A percentile compares a stretch with the other conserved stretches of the same genome.
Evolutionary conservation across 768 basidiomycete species (phyloP).

Genomic region (Pleurotus salmoneostramineus): DNA sequence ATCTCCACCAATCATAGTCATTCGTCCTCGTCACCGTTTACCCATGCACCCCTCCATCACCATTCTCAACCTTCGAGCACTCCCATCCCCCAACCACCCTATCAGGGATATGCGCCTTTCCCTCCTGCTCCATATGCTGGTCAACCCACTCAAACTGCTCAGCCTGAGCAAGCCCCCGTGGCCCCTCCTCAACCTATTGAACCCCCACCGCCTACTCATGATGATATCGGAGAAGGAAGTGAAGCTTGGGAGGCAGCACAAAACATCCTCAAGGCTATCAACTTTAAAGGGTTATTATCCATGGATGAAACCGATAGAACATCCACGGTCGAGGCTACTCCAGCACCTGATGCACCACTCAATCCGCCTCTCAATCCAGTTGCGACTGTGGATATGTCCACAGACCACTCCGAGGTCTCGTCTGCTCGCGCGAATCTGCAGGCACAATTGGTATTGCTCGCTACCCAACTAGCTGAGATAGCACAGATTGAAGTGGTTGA

Average conservation of each 20-base stretch:
- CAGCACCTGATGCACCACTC: conserved; percentile 2
- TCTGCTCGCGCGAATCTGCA: conserved; percentile 64
- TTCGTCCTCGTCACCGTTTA: conserved; percentile 47
- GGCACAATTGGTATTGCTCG: conserved; percentile 67
- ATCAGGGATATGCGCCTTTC: conserved; percentile 10
- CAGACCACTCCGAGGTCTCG: background rate
- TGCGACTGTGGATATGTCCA: background rate
- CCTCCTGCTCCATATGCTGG: conserved; percentile 12
- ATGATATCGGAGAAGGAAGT: conserved; percentile 37
- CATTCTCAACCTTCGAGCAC: conserved; percentile 22
- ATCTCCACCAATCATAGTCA: conserved; percentile 15
- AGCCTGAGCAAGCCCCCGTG: conserved; percentile 14
- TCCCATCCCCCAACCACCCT: background rate
- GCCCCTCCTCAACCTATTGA: conserved; percentile 8
- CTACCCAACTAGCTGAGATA: conserved; percentile 69
- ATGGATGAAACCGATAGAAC: conserved; percentile 16
- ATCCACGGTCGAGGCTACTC: no score
- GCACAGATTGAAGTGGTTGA: conserved; percentile 38
- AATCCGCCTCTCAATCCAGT: background rate
- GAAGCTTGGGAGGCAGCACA: conserved; percentile 79
- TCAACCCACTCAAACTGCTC: conserved; percentile 18
- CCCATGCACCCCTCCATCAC: conserved; percentile 47
- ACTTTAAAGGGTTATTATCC: conserved; percentile 55
- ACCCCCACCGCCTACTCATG: conserved; percentile 14
- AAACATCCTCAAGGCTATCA: conserved; percentile 73